Evolutionary conservation across 371 early-diverging fungal genomes (phyloP).

Genomic region (Mortierella sp.): DNA sequence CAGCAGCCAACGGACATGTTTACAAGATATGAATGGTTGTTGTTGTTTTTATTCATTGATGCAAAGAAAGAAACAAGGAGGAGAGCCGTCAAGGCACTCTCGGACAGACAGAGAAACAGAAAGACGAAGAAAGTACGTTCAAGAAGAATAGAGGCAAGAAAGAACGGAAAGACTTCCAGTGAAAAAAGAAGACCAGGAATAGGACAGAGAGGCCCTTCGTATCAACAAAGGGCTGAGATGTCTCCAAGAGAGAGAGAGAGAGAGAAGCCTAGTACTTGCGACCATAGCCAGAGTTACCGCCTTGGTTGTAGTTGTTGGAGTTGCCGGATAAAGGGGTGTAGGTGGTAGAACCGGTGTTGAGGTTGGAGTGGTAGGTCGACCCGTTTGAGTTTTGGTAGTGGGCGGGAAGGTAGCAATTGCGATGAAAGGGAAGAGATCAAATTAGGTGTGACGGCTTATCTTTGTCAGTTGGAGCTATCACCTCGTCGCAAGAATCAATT

Average conservation of each 20-base stretch:
- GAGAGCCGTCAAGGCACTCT: background rate
- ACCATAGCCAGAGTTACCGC: slow-evolving; percentile 7
- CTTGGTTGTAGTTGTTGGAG: background rate
- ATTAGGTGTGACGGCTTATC: too few species aligned
- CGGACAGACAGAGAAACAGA: background rate
- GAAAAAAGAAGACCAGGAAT: too few species aligned
- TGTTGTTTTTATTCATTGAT: background rate
- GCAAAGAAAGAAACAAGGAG: background rate
- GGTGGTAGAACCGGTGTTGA: slow-evolving; percentile 16
- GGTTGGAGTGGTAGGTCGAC: slow-evolving; percentile 35
- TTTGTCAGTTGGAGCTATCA: too few species aligned
- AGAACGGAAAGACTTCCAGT: background rate
- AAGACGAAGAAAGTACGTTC: background rate
- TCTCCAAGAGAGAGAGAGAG: too few species aligned
- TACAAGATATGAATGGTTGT: background rate
- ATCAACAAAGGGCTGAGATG: background rate
- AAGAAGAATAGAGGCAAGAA: background rate
- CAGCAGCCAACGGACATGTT: background rate
- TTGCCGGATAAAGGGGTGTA: slow-evolving; percentile 23
- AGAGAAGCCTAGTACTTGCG: slow-evolving; percentile 8
- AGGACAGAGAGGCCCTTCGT: too few species aligned
- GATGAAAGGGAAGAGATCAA: background rate
- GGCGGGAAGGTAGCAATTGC: too few species aligned
- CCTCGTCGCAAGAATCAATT: background rate
- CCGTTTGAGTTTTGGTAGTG: slow-evolving; percentile 33